Evolutionary conservation across 257 asterid species (phyloP), one percentile per base, ranked within the genome.

Genomic region (Penstemon eatonii): DNA sequence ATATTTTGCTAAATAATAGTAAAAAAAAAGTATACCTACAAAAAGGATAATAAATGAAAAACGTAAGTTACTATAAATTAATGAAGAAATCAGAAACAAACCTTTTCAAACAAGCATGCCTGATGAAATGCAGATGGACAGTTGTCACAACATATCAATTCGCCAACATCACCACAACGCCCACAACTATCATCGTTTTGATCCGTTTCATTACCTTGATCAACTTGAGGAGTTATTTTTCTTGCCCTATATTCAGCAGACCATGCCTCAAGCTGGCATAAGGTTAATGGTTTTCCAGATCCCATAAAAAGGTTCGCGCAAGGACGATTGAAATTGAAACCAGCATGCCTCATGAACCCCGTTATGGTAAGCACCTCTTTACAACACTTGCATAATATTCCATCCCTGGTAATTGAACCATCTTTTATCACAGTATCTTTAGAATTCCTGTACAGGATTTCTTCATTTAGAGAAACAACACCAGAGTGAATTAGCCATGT

Each of bases 41-140:
- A 65, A 65, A 37, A 56, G 39, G 67, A 44, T 44, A 63, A 71
- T 37, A 63, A 57, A 63, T 11, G 40, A 60, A 18, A 47, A 37
- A 64, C 44, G 18, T 18, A 38, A 18, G 4, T 19, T 46, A 43
- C 15, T 56, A 50, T 43, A 71, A 60, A 70, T 8, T 8, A 60
- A 67, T 13, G 56, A 69, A 50, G 56, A 67, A 71, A 67, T 50
- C 38, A 63, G 74, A 79, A 57, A 63, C 88, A 68, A 63, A 94
- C 97, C 97, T 86, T 85, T 81, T 80, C 81, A 78, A 78, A 89
- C 82, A 94, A 80, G 87, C 99, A 94, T 68, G 91, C 82, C 82
- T 82, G 91, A 76, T 94, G 99, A 78, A 94, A 94, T n/a, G 97
- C 96, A 45, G 99, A 91, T 69, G 97, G 99, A 66, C 99, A 94